Base-by-base conservation (phyloP, 306 rosid species). In the Rosa multiflora region DNA sequence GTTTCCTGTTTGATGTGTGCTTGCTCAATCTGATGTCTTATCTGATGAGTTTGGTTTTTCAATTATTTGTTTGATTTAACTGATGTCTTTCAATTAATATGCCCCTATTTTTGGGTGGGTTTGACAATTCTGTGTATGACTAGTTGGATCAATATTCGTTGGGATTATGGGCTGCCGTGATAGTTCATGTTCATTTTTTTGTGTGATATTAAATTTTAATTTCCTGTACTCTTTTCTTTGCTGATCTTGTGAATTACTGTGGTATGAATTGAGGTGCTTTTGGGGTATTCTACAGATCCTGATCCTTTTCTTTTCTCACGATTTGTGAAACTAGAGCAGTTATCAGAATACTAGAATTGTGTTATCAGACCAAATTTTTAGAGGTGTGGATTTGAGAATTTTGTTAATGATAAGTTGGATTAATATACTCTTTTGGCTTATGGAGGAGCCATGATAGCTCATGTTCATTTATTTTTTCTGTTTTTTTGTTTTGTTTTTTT, bases 51-150 rank as follows among this genome's bases (percentile, higher is more conserved):
- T 10, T 62, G 66, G 43, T 26, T 20, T 78, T 85, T 51, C 53
- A 43, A 47, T 77, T 62, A 68, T 76, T 44, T 73, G 52, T 72
- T 79, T 73, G 23, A 67, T 83, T 79, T 63, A 37, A 48, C 64
- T 48, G 46, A 37, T 75, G 70, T 44, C 39, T 70, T 73, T 67
- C 55, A 70, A 18, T 63, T 32, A 26, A 26, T 32, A 17, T 55
- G 15, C 37, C 17, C 9, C 66, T 14, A 10, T 1, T 13, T 63
- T 69, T 46, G 17, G 39, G 63, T 20, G 37, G 21, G 11, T 32
- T 40, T 77, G 69, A 58, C 9, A 35, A 56, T 40, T 83, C 3
- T 69, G 52, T 72, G 18, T 18, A 47, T 68, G 56, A 11, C 12
- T 44, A 48, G 78, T 17, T 82, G 75, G 37, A 73, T 73, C 20